Percentiles rank a stretch among this genome's conserved stretches.
Evolutionary conservation across 108 stramenopile species (phyloP).

Genomic region (Craspedostauros australis): DNA sequence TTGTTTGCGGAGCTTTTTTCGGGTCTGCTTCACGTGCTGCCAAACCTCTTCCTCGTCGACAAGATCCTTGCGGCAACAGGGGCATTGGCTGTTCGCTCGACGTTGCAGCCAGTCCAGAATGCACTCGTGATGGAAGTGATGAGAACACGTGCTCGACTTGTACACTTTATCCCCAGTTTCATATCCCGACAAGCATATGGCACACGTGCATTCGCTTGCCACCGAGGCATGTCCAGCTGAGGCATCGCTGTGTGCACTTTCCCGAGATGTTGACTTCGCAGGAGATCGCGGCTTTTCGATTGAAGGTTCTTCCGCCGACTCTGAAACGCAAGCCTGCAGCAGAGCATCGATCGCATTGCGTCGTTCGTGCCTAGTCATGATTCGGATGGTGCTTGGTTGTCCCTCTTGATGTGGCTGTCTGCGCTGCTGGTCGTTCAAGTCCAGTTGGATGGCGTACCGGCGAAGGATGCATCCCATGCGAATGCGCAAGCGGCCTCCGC

Average conservation of each 20-base stretch:
- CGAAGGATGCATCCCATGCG: constrained; percentile 26
- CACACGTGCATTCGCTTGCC: constrained; percentile 11
- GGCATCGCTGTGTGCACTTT: neutral
- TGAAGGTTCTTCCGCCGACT: neutral
- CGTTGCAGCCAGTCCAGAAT: constrained; percentile 31
- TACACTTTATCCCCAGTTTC: constrained; percentile 7
- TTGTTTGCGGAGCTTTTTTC: constrained; percentile 17
- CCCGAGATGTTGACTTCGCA: neutral
- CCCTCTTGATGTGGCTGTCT: constrained; percentile 7
- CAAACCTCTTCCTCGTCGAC: constrained; percentile 34
- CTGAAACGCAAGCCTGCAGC: constrained; percentile 1
- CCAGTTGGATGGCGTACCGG: constrained; percentile 22
- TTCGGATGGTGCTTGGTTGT: constrained; percentile 1
- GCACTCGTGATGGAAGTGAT: constrained; percentile 22
- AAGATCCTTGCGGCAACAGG: constrained; percentile 27
- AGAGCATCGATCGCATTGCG: constrained; percentile 28
- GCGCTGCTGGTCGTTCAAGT: neutral
- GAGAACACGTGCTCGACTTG: constrained; percentile 13
- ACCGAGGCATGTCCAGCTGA: neutral
- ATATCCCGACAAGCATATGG: constrained; percentile 19
- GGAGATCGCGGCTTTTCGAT: neutral
- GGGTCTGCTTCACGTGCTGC: constrained; percentile 12
- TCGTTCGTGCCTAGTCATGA: constrained; percentile 35
- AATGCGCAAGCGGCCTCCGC: constrained; percentile 11
- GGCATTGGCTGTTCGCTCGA: constrained; percentile 28